Base-by-base conservation (phyloP, 2,329 filamentous ascomycete species). In the Curvularia spicifera region DNA sequence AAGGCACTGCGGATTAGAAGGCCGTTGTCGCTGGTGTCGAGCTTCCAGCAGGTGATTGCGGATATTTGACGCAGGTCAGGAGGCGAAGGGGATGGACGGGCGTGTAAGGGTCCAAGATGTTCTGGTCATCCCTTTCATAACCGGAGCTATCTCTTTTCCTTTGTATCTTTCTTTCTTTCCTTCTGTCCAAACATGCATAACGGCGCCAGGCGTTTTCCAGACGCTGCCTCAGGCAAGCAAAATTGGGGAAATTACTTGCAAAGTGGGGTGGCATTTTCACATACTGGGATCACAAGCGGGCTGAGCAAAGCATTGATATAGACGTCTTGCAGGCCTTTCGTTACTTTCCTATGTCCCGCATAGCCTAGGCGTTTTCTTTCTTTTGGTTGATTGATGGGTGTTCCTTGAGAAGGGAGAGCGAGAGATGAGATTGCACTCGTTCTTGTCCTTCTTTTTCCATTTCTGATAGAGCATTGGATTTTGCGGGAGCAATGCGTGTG, bases 1-100 rank as follows among this genome's bases (percentile, higher is more conserved):
- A 62, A 63, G 39, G 63, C 59, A 51, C 55, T 29, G 60, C 60
- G 55, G 61, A 67, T 45, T 65, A 65, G 63, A 56, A 53, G 43
- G 43, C 57, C 47, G 58, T 20, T 47, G 39, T 13, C 20, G 48
- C 28, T 31, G 37, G 20, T 20, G 15, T 24, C 22, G 31, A 47
- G 26, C 20, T 9, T 5, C 24, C 24, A n/a, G 24, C 40, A 5
- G 12, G 12, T 18, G 52, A 46, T 18, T 35, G 37, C 42, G 53
- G 42, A 3, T 64, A 65, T 13, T 18, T 65, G 31, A 57, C 53
- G 1, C 57, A 60, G 20, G 57, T 67, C 2, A 29, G 60, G 1
- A 29, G 64, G 24, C 43, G 62, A 28, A 63, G 64, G 40, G 64
- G 64, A 7, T 65, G 63, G 62, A 65, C 57, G 3, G 58, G 60